These are phyloP conservation scores for Phanerodontia chrysosporium DNA, from an alignment of 768 basidiomycete species.

Conservation along the genomic window DNA sequence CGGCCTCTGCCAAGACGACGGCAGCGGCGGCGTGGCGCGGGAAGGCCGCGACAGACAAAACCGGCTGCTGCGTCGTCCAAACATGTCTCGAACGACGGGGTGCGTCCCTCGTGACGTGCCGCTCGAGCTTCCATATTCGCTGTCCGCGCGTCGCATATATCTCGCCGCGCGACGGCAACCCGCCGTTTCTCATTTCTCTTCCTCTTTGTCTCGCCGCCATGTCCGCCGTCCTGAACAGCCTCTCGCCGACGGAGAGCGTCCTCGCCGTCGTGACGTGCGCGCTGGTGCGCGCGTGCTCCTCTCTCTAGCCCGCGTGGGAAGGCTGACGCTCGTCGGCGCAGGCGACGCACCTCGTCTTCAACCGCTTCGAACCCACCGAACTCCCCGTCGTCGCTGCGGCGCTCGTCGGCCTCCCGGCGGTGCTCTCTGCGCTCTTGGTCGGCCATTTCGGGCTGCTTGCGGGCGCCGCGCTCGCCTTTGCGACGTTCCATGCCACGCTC, in stretches of 20 bases:
- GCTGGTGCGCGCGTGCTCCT: neutral
- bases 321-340: neutral
- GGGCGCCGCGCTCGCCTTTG: neutral
- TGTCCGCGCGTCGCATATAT: too few species aligned
- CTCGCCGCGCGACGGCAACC: too few species aligned
- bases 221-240: neutral
- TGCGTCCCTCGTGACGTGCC: too few species aligned
- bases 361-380: constrained; percentile 1
- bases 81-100: too few species aligned
- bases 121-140: too few species aligned
- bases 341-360: constrained; percentile 5
- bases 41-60: too few species aligned
- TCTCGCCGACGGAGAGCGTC: neutral
- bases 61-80: too few species aligned
- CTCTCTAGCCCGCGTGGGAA: neutral
- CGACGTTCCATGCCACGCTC: neutral
- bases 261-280: neutral
- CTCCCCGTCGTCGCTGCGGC: neutral
- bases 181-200: too few species aligned
- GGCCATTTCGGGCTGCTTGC: neutral
- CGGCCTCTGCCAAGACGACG: too few species aligned
- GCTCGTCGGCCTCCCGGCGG: neutral
- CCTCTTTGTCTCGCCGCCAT: neutral
- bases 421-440: neutral
- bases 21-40: too few species aligned